Base-by-base conservation (phyloP, 2,329 filamentous ascomycete species). In the Xylariales sp. region DNA sequence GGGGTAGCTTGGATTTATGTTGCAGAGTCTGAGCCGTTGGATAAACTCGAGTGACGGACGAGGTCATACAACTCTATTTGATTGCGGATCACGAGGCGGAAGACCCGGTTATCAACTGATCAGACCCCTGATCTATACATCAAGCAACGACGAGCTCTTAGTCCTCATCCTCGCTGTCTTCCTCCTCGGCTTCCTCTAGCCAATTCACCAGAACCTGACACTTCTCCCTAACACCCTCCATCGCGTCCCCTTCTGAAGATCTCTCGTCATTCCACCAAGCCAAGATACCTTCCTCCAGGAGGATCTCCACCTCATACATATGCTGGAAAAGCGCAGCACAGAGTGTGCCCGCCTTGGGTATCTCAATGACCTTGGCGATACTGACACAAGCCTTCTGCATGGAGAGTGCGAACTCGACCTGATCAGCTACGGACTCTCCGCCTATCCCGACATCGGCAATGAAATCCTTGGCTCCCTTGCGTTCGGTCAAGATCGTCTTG, bases 211-310 rank as follows among this genome's bases (percentile, higher is more conserved):
- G 78, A 39, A 82, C 80, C 54, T 80, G 73, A 44, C 86, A 88
- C 66, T 86, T 86, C 46, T 77, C 78, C 59, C 83, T 82, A 12
- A 96, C 78, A 37, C 68, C 75, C 45, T 65, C 64, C 82, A 96
- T 79, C 40, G 78, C 76, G 42, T 86, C 84, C 11, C 72, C 80
- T 42, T 80, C 81, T 18, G 66, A 74, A 5, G 84, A 83, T 55
- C 82, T 63, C 35, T 76, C 73, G 60, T 95, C 84, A 15, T 72
- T 77, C 90, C 90, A 97, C 93, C 93, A 98, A 35, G 77, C 76
- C 54, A 91, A 68, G 51, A 95, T 86, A 0, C 86, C 89, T 31
- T 96, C 90, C 56, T 95, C 88, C 59, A 95, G 88, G 2, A 96
- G 66, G 12, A 95, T 74, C 50, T 97, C 93, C 36, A 86, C 65